Base-by-base conservation (phyloP, 2,329 filamentous ascomycete genomes). In the Torrubiellomyces zombiae region DNA sequence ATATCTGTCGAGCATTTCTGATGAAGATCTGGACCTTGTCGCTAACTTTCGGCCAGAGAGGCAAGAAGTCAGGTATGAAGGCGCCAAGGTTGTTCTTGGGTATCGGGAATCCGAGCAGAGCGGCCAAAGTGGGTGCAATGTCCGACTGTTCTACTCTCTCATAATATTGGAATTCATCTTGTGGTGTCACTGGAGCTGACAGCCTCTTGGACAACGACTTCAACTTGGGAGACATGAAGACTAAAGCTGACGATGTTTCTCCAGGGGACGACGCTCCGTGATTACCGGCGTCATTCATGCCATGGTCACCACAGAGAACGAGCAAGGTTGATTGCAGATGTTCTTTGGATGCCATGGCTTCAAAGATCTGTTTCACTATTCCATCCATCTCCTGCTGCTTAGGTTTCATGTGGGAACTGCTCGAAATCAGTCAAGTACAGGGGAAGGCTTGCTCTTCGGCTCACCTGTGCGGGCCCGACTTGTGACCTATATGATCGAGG, bases 251-350 rank as follows among this genome's bases (percentile, higher is more conserved):
- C 1, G 86, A 94, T 2, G 89, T 95, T 55, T 98, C 89, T 21
- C 89, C 86, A 2, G 82, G 69, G 1, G 85, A 85, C 7, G 86
- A 94, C 19, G 86, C 89, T 16, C 89, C 89, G 45, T 98, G 89
- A 38, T 95, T 95, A 3, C 89, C 89, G 12, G 81, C 89, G 39
- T 95, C 86, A 38, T 95, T 98, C 89, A 98, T 98, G n/a, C 89
- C 89, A 45, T 98, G 89, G 40, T 98, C 91, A 28, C 89, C 89
- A 28, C 76, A 82, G 6, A 98, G 54, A 3, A 98, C 73, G 22
- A 98, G 64, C 2, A 98, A 55, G 0, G 86, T 83, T 4, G 78
- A 77, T 16, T 67, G 45, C 1, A 94, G 67, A 47, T 93, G 76
- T 2, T 63, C 45, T 28, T 78, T 55, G 4, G 61, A 62, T 40